phyloP scores from a whole-genome alignment of 2,329 filamentous ascomycete species.

The Neospermospora avenae region DNA sequence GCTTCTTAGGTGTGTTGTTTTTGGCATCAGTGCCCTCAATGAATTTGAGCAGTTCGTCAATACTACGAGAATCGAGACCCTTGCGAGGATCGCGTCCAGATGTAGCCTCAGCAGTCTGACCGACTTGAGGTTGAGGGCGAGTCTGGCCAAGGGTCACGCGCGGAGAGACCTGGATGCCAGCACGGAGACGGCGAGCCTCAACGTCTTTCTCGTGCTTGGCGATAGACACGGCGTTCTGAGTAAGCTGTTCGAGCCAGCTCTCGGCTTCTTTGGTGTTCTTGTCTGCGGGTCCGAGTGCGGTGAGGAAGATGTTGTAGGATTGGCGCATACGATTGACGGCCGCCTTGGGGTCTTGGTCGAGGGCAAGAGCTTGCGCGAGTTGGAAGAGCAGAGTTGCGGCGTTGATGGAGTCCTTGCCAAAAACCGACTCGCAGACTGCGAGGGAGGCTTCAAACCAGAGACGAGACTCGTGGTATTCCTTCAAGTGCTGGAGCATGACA shows the following conservation, averaged over 20 bases:
- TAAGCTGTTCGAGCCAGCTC: constrained; percentile 93
- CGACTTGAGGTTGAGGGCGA: constrained; percentile 60
- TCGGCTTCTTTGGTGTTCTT: constrained; percentile 98
- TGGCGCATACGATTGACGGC: constrained; percentile 94
- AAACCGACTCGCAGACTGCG: constrained; percentile 82
- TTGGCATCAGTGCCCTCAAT: constrained; percentile 73
- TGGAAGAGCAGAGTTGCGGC: constrained; percentile 95
- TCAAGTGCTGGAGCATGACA: constrained; percentile 95
- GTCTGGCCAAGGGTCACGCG: constrained; percentile 53
- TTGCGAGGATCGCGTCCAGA: constrained; percentile 34
- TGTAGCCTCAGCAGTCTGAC: constrained; percentile 51
- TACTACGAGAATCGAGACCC: constrained; percentile 71
- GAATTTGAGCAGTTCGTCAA: constrained; percentile 90
- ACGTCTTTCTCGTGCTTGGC: constrained; percentile 91
- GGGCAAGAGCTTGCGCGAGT: constrained; percentile 87
- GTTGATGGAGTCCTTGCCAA: constrained; percentile 86
- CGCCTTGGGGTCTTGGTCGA: constrained; percentile 92
- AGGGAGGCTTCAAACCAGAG: constrained; percentile 96
- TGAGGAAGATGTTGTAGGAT: constrained; percentile 92
- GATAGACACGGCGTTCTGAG: constrained; percentile 89
- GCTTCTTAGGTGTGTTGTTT: constrained; percentile 52
- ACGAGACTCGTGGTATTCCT: constrained; percentile 90
- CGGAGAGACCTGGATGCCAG: constrained; percentile 65
- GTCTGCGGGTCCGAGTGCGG: constrained; percentile 81
- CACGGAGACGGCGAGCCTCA: constrained; percentile 69